Percentiles rank a stretch among this genome's conserved stretches.
Evolutionary conservation across 768 basidiomycete genomes (phyloP).

Genomic region (Podaxis sp.): DNA sequence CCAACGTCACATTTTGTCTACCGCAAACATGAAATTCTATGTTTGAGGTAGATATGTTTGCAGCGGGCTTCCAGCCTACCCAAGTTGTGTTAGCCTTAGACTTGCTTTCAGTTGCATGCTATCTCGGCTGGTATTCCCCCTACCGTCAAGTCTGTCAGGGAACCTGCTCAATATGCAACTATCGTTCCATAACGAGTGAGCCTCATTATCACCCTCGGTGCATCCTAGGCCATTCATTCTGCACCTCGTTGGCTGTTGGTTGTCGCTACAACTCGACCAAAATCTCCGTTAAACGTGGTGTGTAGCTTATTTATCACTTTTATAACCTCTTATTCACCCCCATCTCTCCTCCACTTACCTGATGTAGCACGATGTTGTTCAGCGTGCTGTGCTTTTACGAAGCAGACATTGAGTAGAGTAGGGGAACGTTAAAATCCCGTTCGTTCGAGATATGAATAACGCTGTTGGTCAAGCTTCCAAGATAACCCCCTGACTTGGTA

Average conservation of each 20-base stretch:
- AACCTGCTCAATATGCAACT: no score
- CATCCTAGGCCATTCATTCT: constrained; percentile 85
- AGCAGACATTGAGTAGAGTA: constrained; percentile 39
- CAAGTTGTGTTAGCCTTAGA: no score
- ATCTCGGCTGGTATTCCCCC: no score
- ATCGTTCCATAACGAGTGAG: no score
- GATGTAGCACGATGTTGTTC: constrained; percentile 75
- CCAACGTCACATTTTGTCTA: no score
- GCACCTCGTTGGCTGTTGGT: constrained; percentile 89
- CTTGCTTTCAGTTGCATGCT: no score
- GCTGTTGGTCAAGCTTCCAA: neutral
- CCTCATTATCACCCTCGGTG: constrained; percentile 75
- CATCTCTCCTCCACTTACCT: constrained; percentile 51
- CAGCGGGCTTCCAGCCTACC: no score
- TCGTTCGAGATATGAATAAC: neutral
- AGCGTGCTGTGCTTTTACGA: constrained; percentile 75
- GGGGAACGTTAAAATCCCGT: constrained; percentile 20
- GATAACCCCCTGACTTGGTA: no score
- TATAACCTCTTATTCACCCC: neutral
- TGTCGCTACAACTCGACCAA: constrained; percentile 93
- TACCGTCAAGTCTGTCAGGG: no score
- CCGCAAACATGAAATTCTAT: no score
- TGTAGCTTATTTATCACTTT: constrained; percentile 23
- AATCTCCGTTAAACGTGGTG: constrained; percentile 93
- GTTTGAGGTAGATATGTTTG: no score